A percentile compares a stretch with the other conserved stretches of the same genome.
Conservation (phyloP, 1,284 basidiomycete species). For the Ceratobasidium sp. region DNA sequence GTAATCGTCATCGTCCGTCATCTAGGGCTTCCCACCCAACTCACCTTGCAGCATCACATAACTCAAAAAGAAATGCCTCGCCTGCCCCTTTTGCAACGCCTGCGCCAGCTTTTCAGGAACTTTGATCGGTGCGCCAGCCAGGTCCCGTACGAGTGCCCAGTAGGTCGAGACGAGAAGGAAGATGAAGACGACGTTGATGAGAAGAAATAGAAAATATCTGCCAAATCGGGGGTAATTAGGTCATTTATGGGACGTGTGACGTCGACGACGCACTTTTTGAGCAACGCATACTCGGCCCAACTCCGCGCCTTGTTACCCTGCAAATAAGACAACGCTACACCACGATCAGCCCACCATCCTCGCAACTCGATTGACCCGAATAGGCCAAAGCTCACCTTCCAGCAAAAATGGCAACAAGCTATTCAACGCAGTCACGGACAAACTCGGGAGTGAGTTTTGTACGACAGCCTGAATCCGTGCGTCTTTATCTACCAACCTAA, state of each 20-base stretch:
- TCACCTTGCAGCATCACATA: conserved; percentile 95
- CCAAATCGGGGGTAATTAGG: neutral
- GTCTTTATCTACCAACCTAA: conserved; percentile 79
- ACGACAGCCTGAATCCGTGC: conserved; percentile 87
- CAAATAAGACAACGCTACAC: conserved; percentile 82
- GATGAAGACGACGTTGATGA: conserved; percentile 96
- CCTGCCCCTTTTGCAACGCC: conserved; percentile 79
- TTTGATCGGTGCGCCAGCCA: conserved; percentile 88
- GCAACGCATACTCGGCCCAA: conserved; percentile 91
- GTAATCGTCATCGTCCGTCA: neutral
- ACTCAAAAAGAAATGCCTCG: conserved; percentile 93
- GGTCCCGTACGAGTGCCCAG: conserved; percentile 87
- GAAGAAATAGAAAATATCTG: conserved; percentile 94
- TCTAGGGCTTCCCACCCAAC: conserved; percentile 33
- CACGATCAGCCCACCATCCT: conserved; percentile 12
- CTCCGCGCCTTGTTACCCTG: conserved; percentile 92
- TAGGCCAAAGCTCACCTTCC: conserved; percentile 70
- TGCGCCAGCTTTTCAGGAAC: conserved; percentile 90
- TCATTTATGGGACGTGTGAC: neutral
- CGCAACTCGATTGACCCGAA: neutral
- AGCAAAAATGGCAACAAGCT: conserved; percentile 90
- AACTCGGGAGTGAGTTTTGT: conserved; percentile 91
- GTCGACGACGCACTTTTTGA: conserved; percentile 80
- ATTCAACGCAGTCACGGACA: conserved; percentile 92
- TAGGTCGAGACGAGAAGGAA: conserved; percentile 93